Conservation (phyloP, 306 rosid species). For the Oemleria cerasiformis region DNA sequence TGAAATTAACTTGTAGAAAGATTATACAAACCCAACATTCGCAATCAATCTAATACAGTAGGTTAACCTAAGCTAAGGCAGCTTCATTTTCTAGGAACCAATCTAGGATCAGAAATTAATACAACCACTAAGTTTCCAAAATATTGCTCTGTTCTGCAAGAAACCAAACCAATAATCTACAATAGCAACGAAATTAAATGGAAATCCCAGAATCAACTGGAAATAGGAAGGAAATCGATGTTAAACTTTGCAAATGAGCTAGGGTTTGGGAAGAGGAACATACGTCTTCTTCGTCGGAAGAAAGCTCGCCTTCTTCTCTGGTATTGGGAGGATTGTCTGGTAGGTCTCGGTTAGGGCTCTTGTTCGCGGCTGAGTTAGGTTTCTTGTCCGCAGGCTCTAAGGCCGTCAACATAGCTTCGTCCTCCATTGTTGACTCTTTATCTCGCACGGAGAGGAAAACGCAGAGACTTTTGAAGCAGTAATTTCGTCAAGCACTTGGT, state of each 20-base stretch:
- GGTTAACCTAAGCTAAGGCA: background rate
- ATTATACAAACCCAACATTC: background rate
- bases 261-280: constrained; percentile 30
- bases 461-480: background rate
- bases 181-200: background rate
- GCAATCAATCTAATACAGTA: constrained; percentile 1
- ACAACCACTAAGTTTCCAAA: background rate
- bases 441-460: background rate
- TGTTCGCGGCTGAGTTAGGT: constrained; percentile 10
- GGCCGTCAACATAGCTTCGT: constrained; percentile 24
- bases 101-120: background rate
- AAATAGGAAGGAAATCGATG: background rate
- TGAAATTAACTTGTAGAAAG: background rate
- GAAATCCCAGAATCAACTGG: background rate
- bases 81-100: background rate
- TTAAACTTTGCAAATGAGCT: background rate
- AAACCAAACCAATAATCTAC: background rate
- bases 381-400: constrained; percentile 16
- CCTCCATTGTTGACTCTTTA: constrained; percentile 25
- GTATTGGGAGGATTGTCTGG: constrained; percentile 25
- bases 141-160: background rate
- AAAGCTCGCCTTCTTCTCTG: constrained; percentile 91
- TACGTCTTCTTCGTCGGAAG: constrained; percentile 54
- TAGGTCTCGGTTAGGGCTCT: constrained; percentile 16
- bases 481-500: background rate